A percentile compares a stretch with the other conserved stretches of the same genome.
Conservation (phyloP, 2,329 filamentous ascomycete genomes). For the Colletotrichum noveboracense region DNA sequence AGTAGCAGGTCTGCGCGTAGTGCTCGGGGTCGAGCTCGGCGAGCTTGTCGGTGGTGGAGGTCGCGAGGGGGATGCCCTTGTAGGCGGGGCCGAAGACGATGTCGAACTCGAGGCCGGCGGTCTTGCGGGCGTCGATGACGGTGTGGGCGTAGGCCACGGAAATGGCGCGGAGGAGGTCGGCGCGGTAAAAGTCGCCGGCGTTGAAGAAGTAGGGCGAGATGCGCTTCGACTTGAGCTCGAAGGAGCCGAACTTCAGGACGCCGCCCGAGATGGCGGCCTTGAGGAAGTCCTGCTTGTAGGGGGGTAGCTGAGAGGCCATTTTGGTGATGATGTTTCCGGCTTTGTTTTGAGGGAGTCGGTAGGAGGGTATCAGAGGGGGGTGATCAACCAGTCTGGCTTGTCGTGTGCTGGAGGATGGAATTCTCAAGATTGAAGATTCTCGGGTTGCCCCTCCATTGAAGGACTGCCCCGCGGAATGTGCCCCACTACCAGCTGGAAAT, state of each 20-base stretch:
- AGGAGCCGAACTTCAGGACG: constrained; percentile 82
- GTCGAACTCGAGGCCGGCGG: constrained; percentile 66
- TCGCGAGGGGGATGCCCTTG: constrained; percentile 94
- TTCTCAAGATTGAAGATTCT: neutral
- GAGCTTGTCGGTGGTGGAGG: constrained; percentile 77
- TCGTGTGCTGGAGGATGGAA: constrained; percentile 8
- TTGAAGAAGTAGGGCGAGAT: constrained; percentile 98
- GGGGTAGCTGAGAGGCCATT: constrained; percentile 53
- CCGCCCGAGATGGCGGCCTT: constrained; percentile 69
- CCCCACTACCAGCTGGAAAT: constrained; percentile 1
- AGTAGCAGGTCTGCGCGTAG: constrained; percentile 78
- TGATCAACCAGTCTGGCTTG: constrained; percentile 12
- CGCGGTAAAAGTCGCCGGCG: constrained; percentile 87
- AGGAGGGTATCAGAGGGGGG: neutral
- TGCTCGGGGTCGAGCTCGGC: constrained; percentile 68
- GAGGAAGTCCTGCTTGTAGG: constrained; percentile 78
- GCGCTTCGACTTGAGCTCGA: constrained; percentile 91
- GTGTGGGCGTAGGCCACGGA: constrained; percentile 79
- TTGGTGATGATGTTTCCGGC: constrained; percentile 15
- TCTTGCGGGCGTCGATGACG: constrained; percentile 54
- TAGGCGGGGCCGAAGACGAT: constrained; percentile 94
- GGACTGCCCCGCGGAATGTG: constrained; percentile 13
- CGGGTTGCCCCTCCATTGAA: constrained; percentile 15
- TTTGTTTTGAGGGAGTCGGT: neutral
- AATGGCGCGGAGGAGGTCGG: constrained; percentile 77